Base-by-base conservation (phyloP, 2,329 filamentous ascomycete species). In the Aspergillus texensis region DNA sequence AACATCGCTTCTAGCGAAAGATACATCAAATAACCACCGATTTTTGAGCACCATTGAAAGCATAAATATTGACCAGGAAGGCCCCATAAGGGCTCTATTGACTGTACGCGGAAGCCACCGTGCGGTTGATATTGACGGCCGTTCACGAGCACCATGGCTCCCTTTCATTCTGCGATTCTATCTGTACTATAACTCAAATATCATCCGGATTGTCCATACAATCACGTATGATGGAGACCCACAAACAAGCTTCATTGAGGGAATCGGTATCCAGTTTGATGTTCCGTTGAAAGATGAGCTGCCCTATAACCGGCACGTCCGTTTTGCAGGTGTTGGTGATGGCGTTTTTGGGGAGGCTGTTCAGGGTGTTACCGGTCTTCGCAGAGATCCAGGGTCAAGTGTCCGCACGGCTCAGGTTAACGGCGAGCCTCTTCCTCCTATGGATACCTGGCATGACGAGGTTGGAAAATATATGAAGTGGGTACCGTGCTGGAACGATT, bases 401-500 rank as follows among this genome's bases (percentile, higher is more conserved):
- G 77, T 45, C 73, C 79, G 60, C 75, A 81, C 2, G 79, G 62
- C 84, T 0, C 77, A 80, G 53, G 71, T 78, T 4, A 71, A 75
- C 0, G 83, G 82, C 1, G 57, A 67, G 26, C 26, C 41, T 6
- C 36, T 60, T 1, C 61, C 66, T 0, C 21, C 62, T 19, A 39
- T 39, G 10, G 52, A 30, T n/a, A 60, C 28, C 10, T 72, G 66
- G 67, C 59, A 0, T 85, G 84, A 84, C 78, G 82, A 65, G 73
- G 78, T 4, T 73, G 78, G 52, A 79, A 85, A 3, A 77, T 81
- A 9, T 73, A 69, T 88, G 4, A 79, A 84, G 39, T 89, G 84
- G 83, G 82, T 89, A 54, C 87, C 86, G 0, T 72, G 79, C 0
- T 89, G 86, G 85, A 83, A 80, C 57, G 85, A 88, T 66, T 89